Base-by-base conservation (phyloP, 2,329 filamentous ascomycete genomes). In the Fusarium compactum region DNA sequence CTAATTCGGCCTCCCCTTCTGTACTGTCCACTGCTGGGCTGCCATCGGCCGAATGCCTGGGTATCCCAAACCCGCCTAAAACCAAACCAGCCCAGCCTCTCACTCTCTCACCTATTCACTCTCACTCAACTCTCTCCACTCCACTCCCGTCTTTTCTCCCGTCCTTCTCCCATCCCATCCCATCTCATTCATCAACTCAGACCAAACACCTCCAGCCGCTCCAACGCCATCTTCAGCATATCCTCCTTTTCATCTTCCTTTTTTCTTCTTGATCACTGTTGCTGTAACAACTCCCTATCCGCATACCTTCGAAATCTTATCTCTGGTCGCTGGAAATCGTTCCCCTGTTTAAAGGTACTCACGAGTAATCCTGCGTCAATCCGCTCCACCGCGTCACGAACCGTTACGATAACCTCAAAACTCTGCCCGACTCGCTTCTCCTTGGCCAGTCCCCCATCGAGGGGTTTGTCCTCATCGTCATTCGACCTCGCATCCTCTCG, bases 11-110 rank as follows among this genome's bases (percentile, higher is more conserved):
- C 53, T 71, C 63, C 63, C 67, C 67, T 70, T 57, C 63, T 41
- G 62, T 41, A 50, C 62, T 50, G 43, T 44, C 40, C 44, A 40
- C 51, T 38, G 32, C 58, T 61, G 58, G 58, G 53, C 60, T 57
- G 50, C 44, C 65, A 58, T 51, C 67, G 55, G 62, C 62, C 62
- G 55, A 70, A 70, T 66, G 61, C 58, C 58, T 68, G 67, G 67
- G 51, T 65, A 70, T 70, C 43, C 58, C 64, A 70, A 71, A 71
- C 68, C 68, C 68, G 68, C 68, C 68, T 71, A 71, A 71, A 70
- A 69, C 68, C 64, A 71, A 65, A 69, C 68, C 68, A 71, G 68
- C 68, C 68, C 68, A 71, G 68, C 68, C 68, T 69, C 68, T 71
- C 34, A 38, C 34, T 38, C 32, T 34, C 32, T 71, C 60, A 40